Evolutionary conservation across 106 monocot species (phyloP).

Genomic region (Phalaenopsis equestris): DNA sequence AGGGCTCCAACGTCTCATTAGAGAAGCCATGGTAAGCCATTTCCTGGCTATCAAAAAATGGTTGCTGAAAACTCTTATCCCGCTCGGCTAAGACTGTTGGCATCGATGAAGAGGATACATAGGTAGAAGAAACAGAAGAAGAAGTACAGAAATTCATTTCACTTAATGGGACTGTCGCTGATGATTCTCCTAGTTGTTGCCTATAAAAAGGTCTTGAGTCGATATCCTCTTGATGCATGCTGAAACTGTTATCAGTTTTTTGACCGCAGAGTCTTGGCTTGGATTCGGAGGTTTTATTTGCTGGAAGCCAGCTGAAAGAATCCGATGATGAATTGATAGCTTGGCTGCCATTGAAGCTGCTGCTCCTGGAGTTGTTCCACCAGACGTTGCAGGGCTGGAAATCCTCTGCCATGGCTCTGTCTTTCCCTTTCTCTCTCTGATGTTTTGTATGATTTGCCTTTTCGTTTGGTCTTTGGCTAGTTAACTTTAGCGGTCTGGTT

Average conservation of each 20-base stretch:
- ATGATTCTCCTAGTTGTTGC: neutral
- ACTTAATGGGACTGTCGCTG: neutral
- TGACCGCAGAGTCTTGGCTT: neutral
- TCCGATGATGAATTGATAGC: neutral
- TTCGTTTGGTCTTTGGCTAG: neutral
- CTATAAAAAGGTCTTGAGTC: neutral
- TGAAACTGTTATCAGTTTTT: neutral
- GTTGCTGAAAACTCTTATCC: neutral
- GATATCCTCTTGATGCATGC: neutral
- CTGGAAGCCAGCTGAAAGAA: neutral
- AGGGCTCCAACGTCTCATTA: neutral
- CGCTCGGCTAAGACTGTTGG: neutral
- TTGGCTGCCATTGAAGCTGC: neutral
- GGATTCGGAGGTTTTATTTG: neutral
- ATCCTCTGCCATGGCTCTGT: conserved; percentile 9
- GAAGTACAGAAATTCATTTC: neutral
- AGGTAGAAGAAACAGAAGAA: neutral
- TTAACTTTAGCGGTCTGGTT: neutral
- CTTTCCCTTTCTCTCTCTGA: neutral
- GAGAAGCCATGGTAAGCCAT: neutral
- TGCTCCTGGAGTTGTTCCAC: neutral
- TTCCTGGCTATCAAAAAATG: neutral
- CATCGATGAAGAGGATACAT: neutral
- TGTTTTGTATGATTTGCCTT: neutral
- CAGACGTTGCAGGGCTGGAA: neutral